A percentile compares a stretch with the other conserved stretches of the same genome.
Evolutionary conservation across 192 early-diverging fungal species (phyloP).

Genomic region (Dimargaris cristalligena): DNA sequence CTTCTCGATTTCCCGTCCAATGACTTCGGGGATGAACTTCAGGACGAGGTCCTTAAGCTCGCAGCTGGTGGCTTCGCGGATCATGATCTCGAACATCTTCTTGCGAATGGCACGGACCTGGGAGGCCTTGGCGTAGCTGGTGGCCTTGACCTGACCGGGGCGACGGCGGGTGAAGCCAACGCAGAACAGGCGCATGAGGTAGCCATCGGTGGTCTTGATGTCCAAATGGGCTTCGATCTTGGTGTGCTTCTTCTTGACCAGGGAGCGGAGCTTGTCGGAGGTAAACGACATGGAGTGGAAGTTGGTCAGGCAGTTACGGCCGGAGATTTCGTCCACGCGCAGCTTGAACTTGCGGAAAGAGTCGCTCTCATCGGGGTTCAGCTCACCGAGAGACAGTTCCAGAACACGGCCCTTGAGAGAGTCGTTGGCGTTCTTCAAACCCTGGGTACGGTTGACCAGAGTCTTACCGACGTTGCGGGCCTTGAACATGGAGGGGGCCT

Average conservation of each 20-base stretch:
- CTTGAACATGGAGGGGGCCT: constrained; percentile 93
- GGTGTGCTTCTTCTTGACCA: constrained; percentile 99
- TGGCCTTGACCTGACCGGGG: constrained; percentile 90
- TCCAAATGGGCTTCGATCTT: constrained; percentile 95
- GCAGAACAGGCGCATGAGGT: constrained; percentile 92
- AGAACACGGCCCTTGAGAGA: constrained; percentile 91
- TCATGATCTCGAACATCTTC: constrained; percentile 99
- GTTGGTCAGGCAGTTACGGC: constrained; percentile 99
- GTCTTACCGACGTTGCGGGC: constrained; percentile 95
- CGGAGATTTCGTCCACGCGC: constrained; percentile 90
- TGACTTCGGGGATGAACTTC: constrained; percentile 93
- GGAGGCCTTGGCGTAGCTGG: constrained; percentile 90
- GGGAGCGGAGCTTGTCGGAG: constrained; percentile 98
- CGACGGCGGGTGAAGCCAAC: constrained; percentile 94
- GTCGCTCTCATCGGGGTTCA: constrained; percentile 82
- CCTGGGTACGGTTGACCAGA: constrained; percentile 99
- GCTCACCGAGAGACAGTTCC: constrained; percentile 91
- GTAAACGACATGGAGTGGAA: constrained; percentile 99
- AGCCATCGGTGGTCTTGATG: constrained; percentile 99
- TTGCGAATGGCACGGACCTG: constrained; percentile 98
- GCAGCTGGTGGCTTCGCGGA: constrained; percentile 59
- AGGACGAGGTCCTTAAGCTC: constrained; percentile 90
- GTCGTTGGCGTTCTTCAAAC: constrained; percentile 94
- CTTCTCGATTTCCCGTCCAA: constrained; percentile 97
- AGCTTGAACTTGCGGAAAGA: constrained; percentile 97